Conservation (phyloP, 306 rosid species). For the Inga oerstediana region DNA sequence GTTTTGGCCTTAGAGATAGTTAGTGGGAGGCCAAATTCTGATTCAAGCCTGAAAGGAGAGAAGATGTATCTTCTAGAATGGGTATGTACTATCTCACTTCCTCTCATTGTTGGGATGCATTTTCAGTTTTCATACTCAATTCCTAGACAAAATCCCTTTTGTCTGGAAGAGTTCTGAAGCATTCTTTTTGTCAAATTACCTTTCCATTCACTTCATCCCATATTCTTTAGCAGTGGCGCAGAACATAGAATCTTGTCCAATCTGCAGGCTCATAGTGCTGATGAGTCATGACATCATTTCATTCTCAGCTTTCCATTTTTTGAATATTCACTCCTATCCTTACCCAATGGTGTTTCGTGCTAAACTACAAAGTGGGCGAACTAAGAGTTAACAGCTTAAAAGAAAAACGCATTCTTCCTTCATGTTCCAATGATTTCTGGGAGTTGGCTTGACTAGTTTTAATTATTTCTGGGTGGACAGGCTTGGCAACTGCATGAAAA, state of each 20-base stretch:
- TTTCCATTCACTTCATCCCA: neutral
- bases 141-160: neutral
- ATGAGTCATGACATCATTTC: neutral
- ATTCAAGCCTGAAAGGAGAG: constrained; percentile 56
- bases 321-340: neutral
- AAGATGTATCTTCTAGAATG: constrained; percentile 75
- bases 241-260: neutral
- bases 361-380: too few relatives aligned
- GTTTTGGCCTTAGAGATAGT: constrained; percentile 76
- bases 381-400: neutral
- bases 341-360: too few relatives aligned
- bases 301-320: neutral
- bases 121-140: too few relatives aligned
- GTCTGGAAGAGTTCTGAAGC: neutral
- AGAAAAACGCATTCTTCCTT: neutral
- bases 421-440: neutral
- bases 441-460: neutral
- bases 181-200: neutral
- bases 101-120: neutral
- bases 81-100: constrained; percentile 41
- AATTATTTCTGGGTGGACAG: neutral
- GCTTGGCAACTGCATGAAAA: constrained; percentile 65
- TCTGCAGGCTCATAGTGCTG: neutral
- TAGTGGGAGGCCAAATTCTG: constrained; percentile 73
- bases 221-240: neutral